A percentile compares a stretch with the other conserved stretches of the same genome.
These are phyloP conservation scores for Aechmea fasciata DNA, from an alignment of 176 grass and related monocot species.

Conservation along the genomic window DNA sequence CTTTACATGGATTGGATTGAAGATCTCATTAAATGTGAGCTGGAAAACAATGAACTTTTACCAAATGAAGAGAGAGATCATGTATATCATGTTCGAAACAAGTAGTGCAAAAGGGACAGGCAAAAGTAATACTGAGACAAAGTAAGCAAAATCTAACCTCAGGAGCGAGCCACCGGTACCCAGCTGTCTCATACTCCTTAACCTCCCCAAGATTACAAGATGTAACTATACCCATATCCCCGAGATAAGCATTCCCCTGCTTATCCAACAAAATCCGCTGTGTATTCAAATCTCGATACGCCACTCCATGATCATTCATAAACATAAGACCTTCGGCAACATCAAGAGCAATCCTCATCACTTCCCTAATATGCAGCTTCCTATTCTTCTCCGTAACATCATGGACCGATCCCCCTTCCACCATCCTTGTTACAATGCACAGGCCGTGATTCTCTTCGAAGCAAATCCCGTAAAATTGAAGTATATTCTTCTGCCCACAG, in stretches of 20 bases:
- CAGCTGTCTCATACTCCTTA: slow-evolving; percentile 88
- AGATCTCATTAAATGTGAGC: too few relatives aligned
- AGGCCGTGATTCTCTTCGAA: slow-evolving; percentile 73
- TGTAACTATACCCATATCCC: slow-evolving; percentile 88
- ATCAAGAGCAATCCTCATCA: slow-evolving; percentile 60
- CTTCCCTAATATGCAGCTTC: slow-evolving; percentile 47
- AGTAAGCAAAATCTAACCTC: slow-evolving; percentile 53
- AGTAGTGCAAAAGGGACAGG: not conserved
- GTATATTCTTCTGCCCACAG: slow-evolving; percentile 85
- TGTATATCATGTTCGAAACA: not conserved
- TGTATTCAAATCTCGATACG: slow-evolving; percentile 79
- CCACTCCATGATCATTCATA: slow-evolving; percentile 81
- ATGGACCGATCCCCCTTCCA: slow-evolving; percentile 85
- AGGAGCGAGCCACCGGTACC: slow-evolving; percentile 91
- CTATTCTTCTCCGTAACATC: slow-evolving; percentile 73
- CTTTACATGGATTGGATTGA: too few relatives aligned
- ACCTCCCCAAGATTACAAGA: slow-evolving; percentile 91
- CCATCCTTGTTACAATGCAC: slow-evolving; percentile 77
- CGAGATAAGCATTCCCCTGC: slow-evolving; percentile 80
- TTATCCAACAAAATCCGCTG: slow-evolving; percentile 71
- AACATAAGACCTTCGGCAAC: slow-evolving; percentile 74
- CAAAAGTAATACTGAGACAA: not conserved
- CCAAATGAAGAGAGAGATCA: slow-evolving; percentile 1
- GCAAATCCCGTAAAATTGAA: slow-evolving; percentile 86
- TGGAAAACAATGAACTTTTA: not conserved